phyloP scores from a whole-genome alignment of 345 rosid genomes.

The Brassica napus region DNA sequence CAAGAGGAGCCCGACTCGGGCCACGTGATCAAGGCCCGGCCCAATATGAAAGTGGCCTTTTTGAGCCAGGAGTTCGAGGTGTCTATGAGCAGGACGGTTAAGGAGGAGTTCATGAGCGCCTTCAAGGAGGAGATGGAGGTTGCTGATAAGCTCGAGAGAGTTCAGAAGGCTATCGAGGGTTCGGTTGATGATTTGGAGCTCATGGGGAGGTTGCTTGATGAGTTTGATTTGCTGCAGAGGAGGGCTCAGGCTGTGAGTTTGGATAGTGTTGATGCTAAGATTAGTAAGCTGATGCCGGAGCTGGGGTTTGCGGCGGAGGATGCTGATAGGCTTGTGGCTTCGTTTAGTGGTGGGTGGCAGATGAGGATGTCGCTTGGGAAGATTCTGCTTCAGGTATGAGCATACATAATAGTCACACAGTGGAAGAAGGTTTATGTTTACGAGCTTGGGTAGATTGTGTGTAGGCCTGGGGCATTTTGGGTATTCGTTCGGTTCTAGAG shows the following conservation, averaged over 20 bases:
- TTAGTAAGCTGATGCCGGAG: constrained; percentile 83
- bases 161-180: constrained; percentile 71
- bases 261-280: constrained; percentile 67
- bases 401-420: neutral
- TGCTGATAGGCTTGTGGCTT: constrained; percentile 86
- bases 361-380: constrained; percentile 98
- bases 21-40: constrained; percentile 66
- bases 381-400: constrained; percentile 81
- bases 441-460: neutral
- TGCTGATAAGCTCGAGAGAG: constrained; percentile 55
- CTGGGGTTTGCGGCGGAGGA: constrained; percentile 72
- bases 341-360: constrained; percentile 95
- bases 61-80: constrained; percentile 93
- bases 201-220: constrained; percentile 92
- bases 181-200: constrained; percentile 81
- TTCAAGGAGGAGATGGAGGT: constrained; percentile 82
- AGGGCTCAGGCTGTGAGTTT: constrained; percentile 72
- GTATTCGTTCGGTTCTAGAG: neutral
- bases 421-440: neutral
- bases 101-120: constrained; percentile 84
- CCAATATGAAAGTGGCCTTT: constrained; percentile 66
- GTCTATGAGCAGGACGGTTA: constrained; percentile 74
- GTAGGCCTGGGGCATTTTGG: neutral
- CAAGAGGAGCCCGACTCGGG: constrained; percentile 87
- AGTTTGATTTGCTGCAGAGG: constrained; percentile 81